Evolutionary conservation across 2,329 filamentous ascomycete species (phyloP).

Genomic region (Monosporascus sp.): DNA sequence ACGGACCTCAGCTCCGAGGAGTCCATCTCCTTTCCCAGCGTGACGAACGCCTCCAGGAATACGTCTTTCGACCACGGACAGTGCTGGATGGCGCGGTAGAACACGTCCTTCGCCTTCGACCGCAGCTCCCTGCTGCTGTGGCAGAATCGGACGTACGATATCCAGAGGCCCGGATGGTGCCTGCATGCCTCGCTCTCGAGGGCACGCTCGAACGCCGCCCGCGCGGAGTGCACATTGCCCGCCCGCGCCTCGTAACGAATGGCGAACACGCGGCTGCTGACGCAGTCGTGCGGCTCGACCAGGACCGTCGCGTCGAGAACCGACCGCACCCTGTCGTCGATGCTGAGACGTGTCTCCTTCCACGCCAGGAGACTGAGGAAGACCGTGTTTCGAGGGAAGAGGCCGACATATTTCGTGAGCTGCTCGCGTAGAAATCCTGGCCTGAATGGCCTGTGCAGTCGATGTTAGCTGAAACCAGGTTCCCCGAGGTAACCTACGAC

Average conservation of each 20-base stretch:
- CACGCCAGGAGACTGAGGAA: slow-evolving; percentile 70
- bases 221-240: slow-evolving; percentile 45
- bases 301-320: slow-evolving; percentile 52
- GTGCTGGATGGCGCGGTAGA: slow-evolving; percentile 31
- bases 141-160: slow-evolving; percentile 45
- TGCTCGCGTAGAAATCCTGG: slow-evolving; percentile 59
- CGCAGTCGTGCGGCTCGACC: slow-evolving; percentile 31
- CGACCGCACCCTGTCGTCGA: slow-evolving; percentile 72
- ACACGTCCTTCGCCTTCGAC: slow-evolving; percentile 22
- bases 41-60: slow-evolving; percentile 47
- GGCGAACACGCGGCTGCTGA: slow-evolving; percentile 43
- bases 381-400: slow-evolving; percentile 71
- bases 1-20: slow-evolving; percentile 44
- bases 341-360: slow-evolving; percentile 64
- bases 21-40: slow-evolving; percentile 39
- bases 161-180: slow-evolving; percentile 42
- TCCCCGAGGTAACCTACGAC: not conserved
- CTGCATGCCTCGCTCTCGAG: slow-evolving; percentile 35
- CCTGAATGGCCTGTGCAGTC: slow-evolving; percentile 53
- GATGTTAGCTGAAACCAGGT: slow-evolving; percentile 6
- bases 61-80: slow-evolving; percentile 40
- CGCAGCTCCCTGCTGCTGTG: slow-evolving; percentile 18
- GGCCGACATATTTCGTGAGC: slow-evolving; percentile 52
- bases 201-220: slow-evolving; percentile 48
- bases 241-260: slow-evolving; percentile 44